Evolutionary conservation across 1,284 basidiomycete species (phyloP), one percentile per base, ranked within the genome.

Genomic region (Boletus smithii): DNA sequence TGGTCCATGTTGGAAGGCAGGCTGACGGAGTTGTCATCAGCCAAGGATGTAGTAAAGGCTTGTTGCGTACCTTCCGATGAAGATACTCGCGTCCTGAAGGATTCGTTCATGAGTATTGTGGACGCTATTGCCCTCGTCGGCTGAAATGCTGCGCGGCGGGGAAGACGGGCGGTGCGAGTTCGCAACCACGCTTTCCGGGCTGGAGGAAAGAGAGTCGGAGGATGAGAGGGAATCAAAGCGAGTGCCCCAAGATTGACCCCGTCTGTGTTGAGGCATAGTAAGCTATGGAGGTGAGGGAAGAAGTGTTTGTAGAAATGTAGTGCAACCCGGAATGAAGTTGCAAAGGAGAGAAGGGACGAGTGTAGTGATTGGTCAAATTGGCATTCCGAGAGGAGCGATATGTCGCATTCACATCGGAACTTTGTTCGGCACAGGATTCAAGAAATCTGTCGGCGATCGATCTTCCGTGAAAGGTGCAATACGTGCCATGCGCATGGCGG

Each of bases 51-150:
- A 26, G 29, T 27, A 40, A 42, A 46, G 37, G 34, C 16, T 17
- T 22, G 27, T 40, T 40, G 30, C 59, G 55, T 58, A 85, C 86
- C 86, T 88, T 64, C 88, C 88, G 48, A 90, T 81, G 63, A 90
- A 90, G 53, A 90, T 75, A 58, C 85, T 88, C 29, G 85, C 80
- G 54, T 89, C 82, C 58, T 88, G 85, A 42, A 78, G 74, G 57
- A 77, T 72, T 56, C 73, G 77, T 35, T 78, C 75, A 16, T 72
- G 70, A 44, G 68, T 68, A 50, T 77, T 75, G 10, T 71, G 70
- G 41, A 67, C 68, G 48, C 58, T 68, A 53, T 60, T 64, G 49
- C 54, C 51, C 46, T 65, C 66, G 30, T 63, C 59, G 10, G 46
- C 51, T 17, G 50, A 59, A 46, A 42, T 50, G 51, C 50, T 51